Base-by-base conservation (phyloP, 352 stramenopile genomes). In the Plasmopara viticola region DNA sequence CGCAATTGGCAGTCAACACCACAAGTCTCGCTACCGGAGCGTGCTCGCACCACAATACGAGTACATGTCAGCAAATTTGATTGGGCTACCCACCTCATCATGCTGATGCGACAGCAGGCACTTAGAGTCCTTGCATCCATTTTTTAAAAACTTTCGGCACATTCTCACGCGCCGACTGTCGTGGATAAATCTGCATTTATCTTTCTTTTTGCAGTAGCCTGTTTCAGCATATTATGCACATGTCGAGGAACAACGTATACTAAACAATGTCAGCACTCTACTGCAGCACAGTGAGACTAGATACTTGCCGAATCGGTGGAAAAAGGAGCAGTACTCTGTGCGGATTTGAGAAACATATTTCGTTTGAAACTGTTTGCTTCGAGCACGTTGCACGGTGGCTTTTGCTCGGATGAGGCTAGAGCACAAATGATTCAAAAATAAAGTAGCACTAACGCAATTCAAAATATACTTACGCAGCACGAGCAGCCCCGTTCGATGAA, bases 141-240 rank as follows among this genome's bases (percentile, higher is more conserved):
- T 84, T 38, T 73, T 73, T 43, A 86, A 51, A 33, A 93, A 93
- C 48, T 86, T 84, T 25, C 74, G 78, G 34, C 82, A 93, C 45
- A 93, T 84, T n/a, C 72, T 70, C 42, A 90, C 66, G n/a, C 73
- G 79, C 15, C 82, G 79, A 56, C 79, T 93, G 55, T 93, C 82
- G 48, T 93, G 82, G 53, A 93, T 84, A 59, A 86, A 90, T 50
- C 70, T 75, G 62, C 82, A 93, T 13, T 65, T 66, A 54, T 88
- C 76, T 58, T 86, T 80, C 44, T 87, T 86, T 49, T 87, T 93
- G 63, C 82, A 93, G 47, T 78, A 87, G 9, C 82, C 82, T 91
- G 52, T 40, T 40, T 41, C 30, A 58, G 33, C 31, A 35, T n/a
- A 12, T 12, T 12, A 35, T 8, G 31, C 10, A 35, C 20, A 35